A percentile compares a stretch with the other conserved stretches of the same genome.
Evolutionary conservation across 768 basidiomycete genomes (phyloP).

Genomic region (Leccinum incarnatum): DNA sequence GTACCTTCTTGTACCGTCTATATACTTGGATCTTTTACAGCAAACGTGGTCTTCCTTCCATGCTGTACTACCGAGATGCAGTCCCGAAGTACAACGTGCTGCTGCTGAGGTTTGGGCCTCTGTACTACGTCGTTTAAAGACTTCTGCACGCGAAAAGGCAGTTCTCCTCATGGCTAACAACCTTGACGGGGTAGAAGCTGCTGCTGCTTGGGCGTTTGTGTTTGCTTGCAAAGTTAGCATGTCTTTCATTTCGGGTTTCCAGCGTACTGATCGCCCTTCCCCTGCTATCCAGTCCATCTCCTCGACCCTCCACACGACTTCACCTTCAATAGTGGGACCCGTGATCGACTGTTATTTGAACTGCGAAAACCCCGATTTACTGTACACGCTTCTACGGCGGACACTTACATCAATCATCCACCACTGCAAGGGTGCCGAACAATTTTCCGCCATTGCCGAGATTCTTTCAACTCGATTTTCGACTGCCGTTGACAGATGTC

Average conservation of each 20-base stretch:
- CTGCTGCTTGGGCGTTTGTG: conserved; percentile 70
- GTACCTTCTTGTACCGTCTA: conserved; percentile 65
- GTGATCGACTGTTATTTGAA: conserved; percentile 57
- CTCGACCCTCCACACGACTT: conserved; percentile 76
- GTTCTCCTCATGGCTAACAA: conserved; percentile 53
- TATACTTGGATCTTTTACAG: conserved; percentile 49
- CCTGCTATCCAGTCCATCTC: conserved; percentile 60
- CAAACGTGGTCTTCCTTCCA: conserved; percentile 60
- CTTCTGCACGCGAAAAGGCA: conserved; percentile 51
- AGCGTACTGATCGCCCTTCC: background rate
- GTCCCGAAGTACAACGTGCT: conserved; percentile 70
- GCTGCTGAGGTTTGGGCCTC: conserved; percentile 88
- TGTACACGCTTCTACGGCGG: conserved; percentile 62
- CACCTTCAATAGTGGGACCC: conserved; percentile 57
- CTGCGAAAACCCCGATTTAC: conserved; percentile 36
- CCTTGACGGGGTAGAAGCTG: conserved; percentile 53
- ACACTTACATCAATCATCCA: conserved; percentile 79
- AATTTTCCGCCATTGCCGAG: conserved; percentile 58
- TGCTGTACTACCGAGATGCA: conserved; percentile 52
- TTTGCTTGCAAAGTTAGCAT: conserved; percentile 70
- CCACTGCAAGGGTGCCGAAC: conserved; percentile 69
- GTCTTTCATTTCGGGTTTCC: background rate
- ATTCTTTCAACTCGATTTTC: conserved; percentile 45
- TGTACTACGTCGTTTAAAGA: conserved; percentile 69
- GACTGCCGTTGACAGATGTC: conserved; percentile 2